phyloP scores from a whole-genome alignment of 305 asterid genomes.

The Fraxinus velutina region DNA sequence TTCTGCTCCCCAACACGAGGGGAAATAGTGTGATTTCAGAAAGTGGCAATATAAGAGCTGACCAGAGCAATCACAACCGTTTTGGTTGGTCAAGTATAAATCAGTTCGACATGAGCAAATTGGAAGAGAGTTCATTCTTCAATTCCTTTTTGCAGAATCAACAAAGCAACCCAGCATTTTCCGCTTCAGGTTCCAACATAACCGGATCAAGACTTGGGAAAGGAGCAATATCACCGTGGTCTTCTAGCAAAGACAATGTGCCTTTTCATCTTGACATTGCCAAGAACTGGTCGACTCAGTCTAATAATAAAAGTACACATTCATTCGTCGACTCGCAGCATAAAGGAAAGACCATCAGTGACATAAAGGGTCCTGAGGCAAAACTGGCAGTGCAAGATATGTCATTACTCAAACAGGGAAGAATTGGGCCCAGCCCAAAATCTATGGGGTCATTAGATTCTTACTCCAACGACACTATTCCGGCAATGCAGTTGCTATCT shows the following conservation, averaged over 20 bases:
- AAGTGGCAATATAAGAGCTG: constrained; percentile 23
- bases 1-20: constrained; percentile 25
- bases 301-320: constrained; percentile 23
- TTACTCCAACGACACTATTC: constrained; percentile 63
- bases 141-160: constrained; percentile 36
- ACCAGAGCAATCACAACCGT: constrained; percentile 16
- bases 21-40: constrained; percentile 21
- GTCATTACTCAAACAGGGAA: constrained; percentile 28
- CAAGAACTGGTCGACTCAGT: constrained; percentile 31
- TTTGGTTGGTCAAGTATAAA: constrained; percentile 25
- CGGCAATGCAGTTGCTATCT: constrained; percentile 77
- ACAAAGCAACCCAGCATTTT: constrained; percentile 30
- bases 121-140: constrained; percentile 30
- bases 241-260: constrained; percentile 27
- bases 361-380: constrained; percentile 38
- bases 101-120: constrained; percentile 21
- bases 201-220: constrained; percentile 24
- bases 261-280: constrained; percentile 30
- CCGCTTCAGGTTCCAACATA: constrained; percentile 29
- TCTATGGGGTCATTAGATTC: constrained; percentile 41
- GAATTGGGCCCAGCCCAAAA: constrained; percentile 22
- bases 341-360: constrained; percentile 48
- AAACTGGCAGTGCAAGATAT: constrained; percentile 28
- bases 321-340: constrained; percentile 32
- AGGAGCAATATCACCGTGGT: constrained; percentile 34